Base-by-base conservation (phyloP, 345 rosid genomes). In the Chamaenerion angustifolium region DNA sequence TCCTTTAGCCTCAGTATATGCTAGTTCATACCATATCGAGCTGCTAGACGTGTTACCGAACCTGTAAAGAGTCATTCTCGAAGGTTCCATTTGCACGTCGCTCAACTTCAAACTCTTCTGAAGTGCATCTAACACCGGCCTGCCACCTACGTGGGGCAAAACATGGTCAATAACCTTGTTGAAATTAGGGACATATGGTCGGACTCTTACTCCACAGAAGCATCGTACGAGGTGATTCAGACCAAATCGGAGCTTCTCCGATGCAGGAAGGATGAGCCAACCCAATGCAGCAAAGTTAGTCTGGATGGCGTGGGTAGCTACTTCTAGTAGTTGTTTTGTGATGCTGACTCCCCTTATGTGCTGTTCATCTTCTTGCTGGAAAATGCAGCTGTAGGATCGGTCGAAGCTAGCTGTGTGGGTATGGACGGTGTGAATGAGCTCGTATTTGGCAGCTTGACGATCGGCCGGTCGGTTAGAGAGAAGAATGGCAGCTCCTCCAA, bases 401-500 rank as follows among this genome's bases (percentile, higher is more conserved):
- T 86, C 82, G 8, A 64, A 67, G 0, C 80, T 14, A 0, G 88
- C 86, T 1, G 71, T 49, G 49, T 83, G 85, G 10, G 76, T 66
- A 1, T 93, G 64, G 0, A 73, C 84, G 4, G 56, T 57, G 35
- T 61, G 66, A 16, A 58, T 66, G 3, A 83, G 64, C 65, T 73
- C 80, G 76, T 78, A 54, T 51, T 78, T 40, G 13, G 84, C 77
- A 58, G 48, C 18, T 48, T 57, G 58, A 64, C 75, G 76, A 17
- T 75, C 43, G 21, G 70, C 48, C 16, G 62, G 40, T 15, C 65
- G 63, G 75, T 86, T 83, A 7, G 93, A 83, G 49, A 86, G 44
- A 16, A 86, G 68, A 64, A 86, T 69, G 3, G 95, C 76, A 52
- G 89, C 75, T 23, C 95, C 93, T 42, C 95, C 93, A 0, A 74